These are phyloP conservation scores for Anisodus tanguticus DNA, from an alignment of 257 asterid genomes.

Conservation along the genomic window DNA sequence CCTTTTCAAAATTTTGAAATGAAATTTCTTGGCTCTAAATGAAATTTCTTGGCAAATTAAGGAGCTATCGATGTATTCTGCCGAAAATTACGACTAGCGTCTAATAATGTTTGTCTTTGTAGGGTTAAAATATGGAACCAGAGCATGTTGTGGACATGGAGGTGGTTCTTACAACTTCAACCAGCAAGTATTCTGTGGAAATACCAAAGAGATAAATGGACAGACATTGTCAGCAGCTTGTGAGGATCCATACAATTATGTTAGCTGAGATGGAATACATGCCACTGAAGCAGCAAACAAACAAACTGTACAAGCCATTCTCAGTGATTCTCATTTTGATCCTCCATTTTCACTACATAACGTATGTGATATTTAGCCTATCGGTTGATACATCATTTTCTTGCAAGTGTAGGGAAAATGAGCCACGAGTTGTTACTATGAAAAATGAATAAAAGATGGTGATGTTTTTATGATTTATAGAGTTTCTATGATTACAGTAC, in stretches of 20 bases:
- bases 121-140: conserved; percentile 73
- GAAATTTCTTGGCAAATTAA: background rate
- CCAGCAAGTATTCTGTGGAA: conserved; percentile 48
- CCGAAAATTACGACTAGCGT: background rate
- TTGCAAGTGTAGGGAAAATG: background rate
- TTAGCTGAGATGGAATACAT: conserved; percentile 82
- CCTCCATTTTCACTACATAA: conserved; percentile 56
- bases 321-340: conserved; percentile 56
- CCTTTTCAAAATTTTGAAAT: background rate
- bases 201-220: conserved; percentile 40
- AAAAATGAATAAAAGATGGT: background rate
- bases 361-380: conserved; percentile 54
- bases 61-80: background rate
- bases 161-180: conserved; percentile 69
- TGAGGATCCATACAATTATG: conserved; percentile 65
- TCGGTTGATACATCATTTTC: conserved; percentile 35
- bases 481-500: too few species aligned
- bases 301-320: conserved; percentile 58
- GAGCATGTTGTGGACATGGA: conserved; percentile 81
- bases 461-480: background rate
- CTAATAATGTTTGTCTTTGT: background rate
- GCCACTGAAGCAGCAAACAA: conserved; percentile 88
- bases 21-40: background rate
- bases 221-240: conserved; percentile 60
- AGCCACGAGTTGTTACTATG: background rate